A percentile compares a stretch with the other conserved stretches of the same genome.
These are phyloP conservation scores for Leptographium lundbergii DNA, from an alignment of 2,329 filamentous ascomycete genomes.

Conservation along the genomic window DNA sequence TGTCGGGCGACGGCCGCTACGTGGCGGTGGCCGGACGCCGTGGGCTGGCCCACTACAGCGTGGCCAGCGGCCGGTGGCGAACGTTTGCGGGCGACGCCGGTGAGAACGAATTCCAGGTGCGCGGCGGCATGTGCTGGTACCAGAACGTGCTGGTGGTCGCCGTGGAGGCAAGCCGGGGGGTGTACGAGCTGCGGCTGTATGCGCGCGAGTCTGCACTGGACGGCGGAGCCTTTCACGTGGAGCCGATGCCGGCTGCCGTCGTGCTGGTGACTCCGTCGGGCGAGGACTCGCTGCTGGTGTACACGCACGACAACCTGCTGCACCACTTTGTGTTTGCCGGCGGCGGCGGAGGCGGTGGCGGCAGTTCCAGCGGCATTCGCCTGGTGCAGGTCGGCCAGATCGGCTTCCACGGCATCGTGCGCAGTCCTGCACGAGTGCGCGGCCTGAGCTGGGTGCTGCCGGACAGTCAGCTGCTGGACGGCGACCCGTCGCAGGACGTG, in stretches of 20 bases:
- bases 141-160: slow-evolving; percentile 89
- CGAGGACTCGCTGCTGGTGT: slow-evolving; percentile 88
- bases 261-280: slow-evolving; percentile 82
- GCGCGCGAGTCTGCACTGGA: slow-evolving; percentile 75
- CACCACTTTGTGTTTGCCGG: slow-evolving; percentile 85
- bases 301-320: slow-evolving; percentile 91
- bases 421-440: slow-evolving; percentile 82
- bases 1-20: slow-evolving; percentile 87
- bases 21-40: slow-evolving; percentile 89
- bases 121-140: slow-evolving; percentile 98
- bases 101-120: slow-evolving; percentile 84
- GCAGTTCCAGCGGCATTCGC: slow-evolving; percentile 32
- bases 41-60: slow-evolving; percentile 89
- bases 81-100: slow-evolving; percentile 70
- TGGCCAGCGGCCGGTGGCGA: slow-evolving; percentile 90
- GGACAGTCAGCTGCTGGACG: slow-evolving; percentile 75
- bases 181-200: slow-evolving; percentile 81
- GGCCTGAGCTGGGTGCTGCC: slow-evolving; percentile 93
- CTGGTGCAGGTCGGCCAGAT: slow-evolving; percentile 95
- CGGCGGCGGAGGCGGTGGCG: slow-evolving; percentile 30
- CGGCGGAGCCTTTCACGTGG: slow-evolving; percentile 57
- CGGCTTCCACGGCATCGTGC: slow-evolving; percentile 89
- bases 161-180: slow-evolving; percentile 56
- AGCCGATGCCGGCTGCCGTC: slow-evolving; percentile 72
- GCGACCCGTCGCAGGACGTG: slow-evolving; percentile 92